Evolutionary conservation across 2,329 filamentous ascomycete genomes (phyloP).

Genomic region (Fusarium mexicanum): DNA sequence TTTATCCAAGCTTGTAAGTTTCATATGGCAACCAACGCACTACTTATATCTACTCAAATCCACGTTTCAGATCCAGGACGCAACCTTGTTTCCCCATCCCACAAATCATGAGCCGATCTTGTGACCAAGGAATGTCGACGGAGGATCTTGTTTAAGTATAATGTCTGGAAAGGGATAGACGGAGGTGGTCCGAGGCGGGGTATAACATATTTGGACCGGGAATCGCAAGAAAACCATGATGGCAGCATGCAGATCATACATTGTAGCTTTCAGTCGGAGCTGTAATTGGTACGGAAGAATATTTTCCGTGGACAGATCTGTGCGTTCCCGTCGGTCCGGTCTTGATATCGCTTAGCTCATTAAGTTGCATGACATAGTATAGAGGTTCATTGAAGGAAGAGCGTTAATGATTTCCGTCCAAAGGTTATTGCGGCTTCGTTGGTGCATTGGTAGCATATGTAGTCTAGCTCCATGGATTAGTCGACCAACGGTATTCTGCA

Average conservation of each 20-base stretch:
- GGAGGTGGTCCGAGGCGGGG: slow-evolving; percentile 15
- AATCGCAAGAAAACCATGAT: background rate
- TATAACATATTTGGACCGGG: background rate
- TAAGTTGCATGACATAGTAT: background rate
- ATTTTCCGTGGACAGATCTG: background rate
- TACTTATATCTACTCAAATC: background rate
- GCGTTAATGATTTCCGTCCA: fast-evolving
- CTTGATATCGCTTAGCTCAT: background rate
- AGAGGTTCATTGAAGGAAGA: fast-evolving
- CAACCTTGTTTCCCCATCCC: background rate
- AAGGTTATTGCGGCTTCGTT: fast-evolving
- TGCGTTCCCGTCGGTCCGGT: background rate
- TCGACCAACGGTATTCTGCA: too few species aligned
- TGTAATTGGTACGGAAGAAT: slow-evolving; percentile 5
- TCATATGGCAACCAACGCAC: fast-evolving
- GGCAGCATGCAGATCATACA: background rate
- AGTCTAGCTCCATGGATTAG: too few species aligned
- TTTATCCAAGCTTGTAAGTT: background rate
- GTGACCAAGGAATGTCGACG: background rate
- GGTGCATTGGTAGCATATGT: fast-evolving
- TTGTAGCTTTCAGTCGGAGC: background rate
- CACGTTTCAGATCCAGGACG: background rate
- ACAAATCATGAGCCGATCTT: background rate
- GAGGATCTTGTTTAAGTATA: background rate
- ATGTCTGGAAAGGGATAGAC: background rate